A percentile compares a stretch with the other conserved stretches of the same genome.
Conservation (phyloP, 768 basidiomycete genomes). For the Auricularia cornea region DNA sequence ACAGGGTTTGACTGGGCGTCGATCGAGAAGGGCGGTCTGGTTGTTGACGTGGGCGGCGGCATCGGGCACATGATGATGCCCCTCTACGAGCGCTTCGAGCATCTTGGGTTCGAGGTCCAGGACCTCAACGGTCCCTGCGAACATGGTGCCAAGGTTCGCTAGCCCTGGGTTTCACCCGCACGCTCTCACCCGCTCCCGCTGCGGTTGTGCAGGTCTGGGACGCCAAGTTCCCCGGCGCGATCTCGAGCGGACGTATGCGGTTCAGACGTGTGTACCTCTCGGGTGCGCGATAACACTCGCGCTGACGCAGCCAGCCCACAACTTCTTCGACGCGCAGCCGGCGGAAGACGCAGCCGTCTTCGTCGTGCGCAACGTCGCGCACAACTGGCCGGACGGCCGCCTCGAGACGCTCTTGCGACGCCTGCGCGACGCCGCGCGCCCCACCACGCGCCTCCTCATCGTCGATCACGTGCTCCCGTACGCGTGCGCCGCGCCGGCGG, state of each 20-base stretch:
- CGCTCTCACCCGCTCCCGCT: background rate
- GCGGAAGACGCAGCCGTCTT: slow-evolving; percentile 20
- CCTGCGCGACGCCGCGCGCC: slow-evolving; percentile 32
- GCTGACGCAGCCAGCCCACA: background rate
- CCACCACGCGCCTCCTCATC: slow-evolving; percentile 52
- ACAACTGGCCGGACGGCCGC: slow-evolving; percentile 38
- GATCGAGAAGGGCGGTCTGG: slow-evolving; percentile 18
- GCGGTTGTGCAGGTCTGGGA: background rate
- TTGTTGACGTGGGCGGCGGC: slow-evolving; percentile 36
- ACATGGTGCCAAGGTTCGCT: slow-evolving; percentile 9
- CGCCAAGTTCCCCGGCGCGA: background rate
- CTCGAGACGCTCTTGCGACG: slow-evolving; percentile 38
- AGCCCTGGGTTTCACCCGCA: slow-evolving; percentile 21
- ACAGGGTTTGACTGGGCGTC: slow-evolving; percentile 30
- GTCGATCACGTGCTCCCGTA: slow-evolving; percentile 65
- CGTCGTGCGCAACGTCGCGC: slow-evolving; percentile 10
- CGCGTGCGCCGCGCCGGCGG: slow-evolving; percentile 39
- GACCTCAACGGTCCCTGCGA: slow-evolving; percentile 14
- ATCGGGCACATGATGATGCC: slow-evolving; percentile 29
- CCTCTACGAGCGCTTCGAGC: slow-evolving; percentile 26
- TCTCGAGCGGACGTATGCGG: background rate
- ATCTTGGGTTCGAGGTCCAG: slow-evolving; percentile 30
- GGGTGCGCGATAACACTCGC: background rate
- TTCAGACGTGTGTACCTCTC: background rate
- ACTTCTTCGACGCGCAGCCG: slow-evolving; percentile 13